phyloP scores from a whole-genome alignment of 164 flowering plant genomes.

The Piper betle region DNA sequence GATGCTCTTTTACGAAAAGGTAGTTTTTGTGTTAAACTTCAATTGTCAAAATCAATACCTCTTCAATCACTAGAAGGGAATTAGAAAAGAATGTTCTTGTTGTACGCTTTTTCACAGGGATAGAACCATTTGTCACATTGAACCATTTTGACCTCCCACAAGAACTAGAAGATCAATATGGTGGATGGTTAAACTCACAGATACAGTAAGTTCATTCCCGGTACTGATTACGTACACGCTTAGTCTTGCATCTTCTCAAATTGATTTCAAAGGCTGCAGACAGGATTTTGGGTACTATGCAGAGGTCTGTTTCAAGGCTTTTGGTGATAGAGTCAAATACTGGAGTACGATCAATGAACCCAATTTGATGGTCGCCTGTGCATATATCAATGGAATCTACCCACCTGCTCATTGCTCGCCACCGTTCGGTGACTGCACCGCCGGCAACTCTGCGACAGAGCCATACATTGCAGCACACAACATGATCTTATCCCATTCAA shows the following conservation, averaged over 20 bases:
- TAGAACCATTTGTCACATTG: slow-evolving; percentile 9
- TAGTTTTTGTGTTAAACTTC: too few species aligned
- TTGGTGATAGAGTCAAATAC: slow-evolving; percentile 7
- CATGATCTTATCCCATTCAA: slow-evolving; percentile 3
- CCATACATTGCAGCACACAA: slow-evolving; percentile 9
- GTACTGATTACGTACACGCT: too few species aligned
- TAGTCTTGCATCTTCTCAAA: too few species aligned
- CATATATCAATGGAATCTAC: not conserved
- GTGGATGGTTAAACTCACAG: too few species aligned
- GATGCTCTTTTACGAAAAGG: too few species aligned
- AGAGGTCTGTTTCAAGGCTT: slow-evolving; percentile 3
- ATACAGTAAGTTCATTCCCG: too few species aligned
- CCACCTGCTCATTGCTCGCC: slow-evolving; percentile 5
- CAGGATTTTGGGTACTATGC: slow-evolving; percentile 7
- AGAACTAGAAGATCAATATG: slow-evolving; percentile 10
- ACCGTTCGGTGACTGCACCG: slow-evolving; percentile 1
- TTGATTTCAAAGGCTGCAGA: too few species aligned
- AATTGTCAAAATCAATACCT: slow-evolving; percentile 30
- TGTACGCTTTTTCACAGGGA: slow-evolving; percentile 3
- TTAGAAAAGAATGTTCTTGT: too few species aligned
- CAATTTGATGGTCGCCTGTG: not conserved
- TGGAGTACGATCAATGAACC: slow-evolving; percentile 7
- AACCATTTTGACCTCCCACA: slow-evolving; percentile 12
- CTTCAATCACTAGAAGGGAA: too few species aligned
- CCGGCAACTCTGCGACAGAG: slow-evolving; percentile 2